Evolutionary conservation across 2,329 filamentous ascomycete species (phyloP).

Genomic region (Diplocarpon rosae): DNA sequence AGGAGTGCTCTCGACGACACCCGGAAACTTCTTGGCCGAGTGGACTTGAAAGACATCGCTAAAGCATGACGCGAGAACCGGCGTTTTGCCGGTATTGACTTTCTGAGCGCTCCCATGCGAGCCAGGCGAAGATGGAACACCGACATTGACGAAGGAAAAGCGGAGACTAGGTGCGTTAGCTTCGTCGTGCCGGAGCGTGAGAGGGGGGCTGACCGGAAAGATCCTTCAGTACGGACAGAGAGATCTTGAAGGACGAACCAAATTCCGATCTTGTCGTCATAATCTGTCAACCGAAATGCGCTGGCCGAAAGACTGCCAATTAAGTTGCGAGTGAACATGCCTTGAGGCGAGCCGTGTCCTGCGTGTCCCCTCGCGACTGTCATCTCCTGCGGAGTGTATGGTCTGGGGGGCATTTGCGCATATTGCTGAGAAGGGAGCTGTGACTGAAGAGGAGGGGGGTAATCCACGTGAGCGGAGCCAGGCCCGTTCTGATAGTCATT

Average conservation of each 20-base stretch:
- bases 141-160: slow-evolving; percentile 78
- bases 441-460: slow-evolving; percentile 7
- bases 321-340: slow-evolving; percentile 90
- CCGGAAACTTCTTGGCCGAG: slow-evolving; percentile 96
- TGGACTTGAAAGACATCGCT: slow-evolving; percentile 87
- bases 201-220: slow-evolving; percentile 57
- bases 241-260: slow-evolving; percentile 97
- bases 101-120: slow-evolving; percentile 28
- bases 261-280: slow-evolving; percentile 67
- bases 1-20: slow-evolving; percentile 85
- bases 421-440: slow-evolving; percentile 9
- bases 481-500: slow-evolving; percentile 10
- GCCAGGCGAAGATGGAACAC: slow-evolving; percentile 30
- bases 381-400: slow-evolving; percentile 15
- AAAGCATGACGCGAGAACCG: slow-evolving; percentile 75
- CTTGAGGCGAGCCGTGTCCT: slow-evolving; percentile 41
- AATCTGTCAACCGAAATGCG: slow-evolving; percentile 75
- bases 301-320: slow-evolving; percentile 88
- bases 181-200: not conserved
- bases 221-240: slow-evolving; percentile 85
- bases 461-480: slow-evolving; percentile 3
- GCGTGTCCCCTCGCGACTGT: slow-evolving; percentile 12
- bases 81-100: slow-evolving; percentile 65
- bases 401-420: slow-evolving; percentile 4
- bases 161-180: slow-evolving; percentile 36